Evolutionary conservation across 2,329 filamentous ascomycete species (phyloP), one percentile per base, ranked within the genome.

Genomic region (Claviceps fusiformis): DNA sequence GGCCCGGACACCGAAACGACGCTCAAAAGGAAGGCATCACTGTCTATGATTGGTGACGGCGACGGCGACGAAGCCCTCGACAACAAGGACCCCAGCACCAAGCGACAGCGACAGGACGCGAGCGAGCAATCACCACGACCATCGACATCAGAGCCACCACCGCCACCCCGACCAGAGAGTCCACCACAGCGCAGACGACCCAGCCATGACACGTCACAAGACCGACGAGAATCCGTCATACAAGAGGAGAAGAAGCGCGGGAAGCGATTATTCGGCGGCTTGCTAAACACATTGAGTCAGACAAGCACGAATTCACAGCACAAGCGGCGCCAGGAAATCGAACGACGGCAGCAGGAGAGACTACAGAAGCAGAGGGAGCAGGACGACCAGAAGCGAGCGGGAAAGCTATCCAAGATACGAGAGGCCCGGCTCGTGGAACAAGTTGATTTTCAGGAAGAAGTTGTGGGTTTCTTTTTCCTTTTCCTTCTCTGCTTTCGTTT

Each of bases 161-260:
- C 17, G n/a, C 46, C 17, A 19, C 17, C 33, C 27, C 48, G 41
- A 13, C 35, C 19, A n/a, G 46, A 37, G 33, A 51, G 53, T 35
- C 24, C 49, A n/a, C 35, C 52, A 19, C 57, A 52, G n/a, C 56
- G 54, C 15, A 58, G 55, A 37, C 52, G 39, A 45, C 55, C 54
- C 17, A 54, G 46, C 13, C 50, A 46, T 24, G 43, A 41, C 6
- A 17, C 17, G 17, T 11, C 41, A 19, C 45, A 13, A 15, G 62
- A 65, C 54, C 59, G 63, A 54, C 59, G 60, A 45, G 61, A 54
- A 46, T 55, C 60, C 8, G 66, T 64, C 44, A 64, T 62, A 7
- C 68, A 83, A 56, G 87, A 95, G 63, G 92, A 97, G 67, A 89
- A 85, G 68, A 89, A 87, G 67, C 85, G 92, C 43, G 87, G 88